Conservation (phyloP, 2,329 filamentous ascomycete species). For the Penicillium nordicum region DNA sequence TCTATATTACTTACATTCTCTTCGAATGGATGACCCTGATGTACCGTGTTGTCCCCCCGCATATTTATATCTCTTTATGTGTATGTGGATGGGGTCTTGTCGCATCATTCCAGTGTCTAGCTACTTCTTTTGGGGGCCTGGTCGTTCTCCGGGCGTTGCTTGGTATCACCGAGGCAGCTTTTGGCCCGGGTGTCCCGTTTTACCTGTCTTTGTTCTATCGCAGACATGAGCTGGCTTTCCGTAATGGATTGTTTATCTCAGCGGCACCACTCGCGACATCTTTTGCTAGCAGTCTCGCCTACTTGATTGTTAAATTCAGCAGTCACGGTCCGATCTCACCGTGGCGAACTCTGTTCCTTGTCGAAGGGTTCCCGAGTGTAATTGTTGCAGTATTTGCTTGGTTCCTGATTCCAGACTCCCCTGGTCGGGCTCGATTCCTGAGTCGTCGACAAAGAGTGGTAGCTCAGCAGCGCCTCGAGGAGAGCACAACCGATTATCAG, state of each 20-base stretch:
- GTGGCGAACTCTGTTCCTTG: slow-evolving; percentile 79
- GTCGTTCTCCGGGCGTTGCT: slow-evolving; percentile 46
- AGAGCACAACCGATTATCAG: slow-evolving; percentile 43
- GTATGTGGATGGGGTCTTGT: slow-evolving; percentile 77
- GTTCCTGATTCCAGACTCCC: slow-evolving; percentile 72
- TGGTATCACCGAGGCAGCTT: slow-evolving; percentile 59
- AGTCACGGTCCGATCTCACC: slow-evolving; percentile 66
- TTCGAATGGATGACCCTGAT: slow-evolving; percentile 67
- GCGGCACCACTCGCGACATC: slow-evolving; percentile 61
- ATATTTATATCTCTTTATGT: slow-evolving; percentile 57
- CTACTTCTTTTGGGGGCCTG: slow-evolving; percentile 59
- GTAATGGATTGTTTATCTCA: slow-evolving; percentile 82
- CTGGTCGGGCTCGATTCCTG: slow-evolving; percentile 62
- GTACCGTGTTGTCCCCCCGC: slow-evolving; percentile 58
- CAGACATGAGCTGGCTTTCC: slow-evolving; percentile 71
- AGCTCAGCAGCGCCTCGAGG: slow-evolving; percentile 64
- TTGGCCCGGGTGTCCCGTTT: slow-evolving; percentile 61
- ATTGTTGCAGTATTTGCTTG: slow-evolving; percentile 71
- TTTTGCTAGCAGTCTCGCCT: slow-evolving; percentile 73
- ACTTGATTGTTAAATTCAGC: slow-evolving; percentile 70
- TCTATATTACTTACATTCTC: slow-evolving; percentile 62
- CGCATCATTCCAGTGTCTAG: slow-evolving; percentile 69
- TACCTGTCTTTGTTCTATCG: slow-evolving; percentile 63
- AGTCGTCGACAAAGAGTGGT: slow-evolving; percentile 64
- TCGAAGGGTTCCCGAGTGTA: slow-evolving; percentile 82